These are phyloP conservation scores for Aspergillus floridensis DNA, from an alignment of 2,329 filamentous ascomycete genomes.

Conservation along the genomic window DNA sequence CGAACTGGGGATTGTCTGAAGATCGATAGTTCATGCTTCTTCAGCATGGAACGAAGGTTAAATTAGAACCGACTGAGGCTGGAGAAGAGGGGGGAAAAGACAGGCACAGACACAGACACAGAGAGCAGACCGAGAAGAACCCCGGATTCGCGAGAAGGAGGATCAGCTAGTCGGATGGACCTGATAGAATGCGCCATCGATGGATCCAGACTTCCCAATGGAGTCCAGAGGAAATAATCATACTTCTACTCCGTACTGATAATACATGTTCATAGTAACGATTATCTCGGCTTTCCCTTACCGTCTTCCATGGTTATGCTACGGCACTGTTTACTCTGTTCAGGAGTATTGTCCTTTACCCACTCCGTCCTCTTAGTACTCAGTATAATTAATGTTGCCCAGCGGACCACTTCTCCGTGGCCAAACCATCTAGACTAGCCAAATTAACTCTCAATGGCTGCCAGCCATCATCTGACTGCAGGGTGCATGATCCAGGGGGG, in stretches of 20 bases:
- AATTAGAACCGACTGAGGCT: neutral
- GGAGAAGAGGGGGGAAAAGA: neutral
- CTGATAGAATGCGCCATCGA: neutral
- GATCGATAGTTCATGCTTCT: too few relatives aligned
- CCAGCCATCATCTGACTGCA: neutral
- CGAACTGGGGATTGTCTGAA: neutral
- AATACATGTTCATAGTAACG: neutral
- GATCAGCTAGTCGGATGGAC: neutral
- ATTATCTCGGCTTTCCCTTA: too few relatives aligned
- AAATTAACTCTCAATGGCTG: too few relatives aligned
- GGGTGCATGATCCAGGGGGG: neutral
- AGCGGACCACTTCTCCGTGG: neutral
- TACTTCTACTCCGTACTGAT: too few relatives aligned
- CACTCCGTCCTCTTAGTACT: neutral
- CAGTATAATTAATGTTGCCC: neutral
- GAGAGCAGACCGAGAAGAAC: neutral
- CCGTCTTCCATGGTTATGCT: too few relatives aligned
- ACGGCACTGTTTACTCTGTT: too few relatives aligned
- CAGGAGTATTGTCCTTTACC: too few relatives aligned
- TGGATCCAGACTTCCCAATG: conserved; percentile 12
- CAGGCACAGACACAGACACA: neutral
- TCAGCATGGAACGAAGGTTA: too few relatives aligned
- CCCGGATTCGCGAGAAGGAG: conserved; percentile 14
- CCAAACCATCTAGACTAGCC: neutral
- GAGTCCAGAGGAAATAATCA: neutral